Percentiles rank a stretch among this genome's conserved stretches.
phyloP scores from a whole-genome alignment of 2,329 filamentous ascomycete species.

The Rhexocercosporidium sp. region DNA sequence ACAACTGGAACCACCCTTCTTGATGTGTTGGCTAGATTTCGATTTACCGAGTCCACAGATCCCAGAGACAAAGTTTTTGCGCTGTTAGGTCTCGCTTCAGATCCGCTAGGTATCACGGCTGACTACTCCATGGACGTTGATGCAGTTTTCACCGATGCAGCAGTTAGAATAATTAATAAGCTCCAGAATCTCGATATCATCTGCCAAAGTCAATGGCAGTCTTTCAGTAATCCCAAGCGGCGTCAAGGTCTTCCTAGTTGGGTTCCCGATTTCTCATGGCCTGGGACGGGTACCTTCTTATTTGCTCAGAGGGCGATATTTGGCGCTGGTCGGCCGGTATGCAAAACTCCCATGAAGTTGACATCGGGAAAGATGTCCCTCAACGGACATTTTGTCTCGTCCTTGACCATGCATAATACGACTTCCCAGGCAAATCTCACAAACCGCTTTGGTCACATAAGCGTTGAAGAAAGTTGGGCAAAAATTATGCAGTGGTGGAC shows the following conservation, averaged over 20 bases:
- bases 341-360: neutral
- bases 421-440: neutral
- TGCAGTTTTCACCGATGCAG: slow-evolving; percentile 10
- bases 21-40: neutral
- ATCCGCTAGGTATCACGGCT: neutral
- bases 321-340: neutral
- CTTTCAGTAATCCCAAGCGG: neutral
- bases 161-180: neutral
- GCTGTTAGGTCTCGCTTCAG: neutral
- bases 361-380: neutral
- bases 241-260: neutral
- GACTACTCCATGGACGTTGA: neutral
- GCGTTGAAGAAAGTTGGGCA: neutral
- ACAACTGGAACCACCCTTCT: neutral
- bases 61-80: slow-evolving; percentile 10
- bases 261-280: neutral
- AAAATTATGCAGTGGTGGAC: neutral
- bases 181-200: neutral
- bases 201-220: slow-evolving; percentile 5
- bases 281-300: neutral
- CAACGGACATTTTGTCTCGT: neutral
- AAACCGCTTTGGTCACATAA: neutral
- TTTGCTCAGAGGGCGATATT: slow-evolving; percentile 5
- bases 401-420: neutral
- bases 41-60: neutral